Conservation (phyloP, 108 stramenopile species). For the Chaetoceros tenuissimus region DNA sequence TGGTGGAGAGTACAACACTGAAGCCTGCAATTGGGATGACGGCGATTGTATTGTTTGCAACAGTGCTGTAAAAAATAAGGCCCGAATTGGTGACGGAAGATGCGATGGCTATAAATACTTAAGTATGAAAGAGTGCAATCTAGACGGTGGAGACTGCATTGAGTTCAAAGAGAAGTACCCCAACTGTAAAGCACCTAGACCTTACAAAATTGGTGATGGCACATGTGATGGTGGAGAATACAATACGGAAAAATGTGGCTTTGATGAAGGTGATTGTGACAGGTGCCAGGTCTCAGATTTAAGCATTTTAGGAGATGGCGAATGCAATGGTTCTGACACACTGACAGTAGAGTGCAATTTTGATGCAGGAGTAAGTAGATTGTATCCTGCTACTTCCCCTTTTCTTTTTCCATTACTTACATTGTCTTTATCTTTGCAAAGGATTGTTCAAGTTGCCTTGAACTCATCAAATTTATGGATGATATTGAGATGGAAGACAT, state of each 20-base stretch:
- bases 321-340: neutral
- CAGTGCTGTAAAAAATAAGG: neutral
- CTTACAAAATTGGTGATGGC: slow-evolving; percentile 1
- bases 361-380: neutral
- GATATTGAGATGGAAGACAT: too few species aligned
- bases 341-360: neutral
- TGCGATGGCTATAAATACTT: neutral
- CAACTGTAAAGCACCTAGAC: neutral
- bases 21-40: neutral
- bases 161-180: neutral
- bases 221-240: slow-evolving; percentile 1
- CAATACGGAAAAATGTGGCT: slow-evolving; percentile 1
- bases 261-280: slow-evolving; percentile 4
- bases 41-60: neutral
- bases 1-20: neutral
- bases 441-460: too few species aligned
- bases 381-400: too few species aligned
- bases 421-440: too few species aligned
- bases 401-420: too few species aligned
- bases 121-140: neutral
- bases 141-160: slow-evolving; percentile 3
- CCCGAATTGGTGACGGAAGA: neutral
- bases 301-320: neutral
- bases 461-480: too few species aligned
- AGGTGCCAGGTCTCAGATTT: neutral